Percentiles rank a stretch among this genome's conserved stretches.
These are phyloP conservation scores for Neoascochyta sp. DNA, from an alignment of 2,329 filamentous ascomycete genomes.

Conservation along the genomic window DNA sequence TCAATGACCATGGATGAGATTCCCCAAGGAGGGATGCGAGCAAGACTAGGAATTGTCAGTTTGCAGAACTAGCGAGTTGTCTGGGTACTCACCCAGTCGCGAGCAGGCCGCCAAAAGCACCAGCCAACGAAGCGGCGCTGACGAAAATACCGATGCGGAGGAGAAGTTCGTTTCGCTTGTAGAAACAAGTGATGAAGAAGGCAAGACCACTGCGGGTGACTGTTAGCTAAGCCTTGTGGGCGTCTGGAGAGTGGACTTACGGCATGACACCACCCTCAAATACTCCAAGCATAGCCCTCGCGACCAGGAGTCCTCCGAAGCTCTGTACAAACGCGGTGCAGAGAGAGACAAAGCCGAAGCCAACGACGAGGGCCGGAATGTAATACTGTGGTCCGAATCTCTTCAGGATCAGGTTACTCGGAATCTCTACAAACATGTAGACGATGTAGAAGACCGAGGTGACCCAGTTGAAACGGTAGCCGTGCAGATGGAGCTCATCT, in stretches of 20 bases:
- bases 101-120: conserved; percentile 56
- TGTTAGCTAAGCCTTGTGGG: too few species aligned
- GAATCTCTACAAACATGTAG: conserved; percentile 55
- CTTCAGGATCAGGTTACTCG: conserved; percentile 56
- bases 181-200: conserved; percentile 56
- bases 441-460: conserved; percentile 58
- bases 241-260: conserved; percentile 13
- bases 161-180: conserved; percentile 55
- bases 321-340: conserved; percentile 53
- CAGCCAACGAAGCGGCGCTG: conserved; percentile 53
- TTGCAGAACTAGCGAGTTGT: too few species aligned
- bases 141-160: conserved; percentile 57
- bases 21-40: conserved; percentile 53
- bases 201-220: conserved; percentile 45
- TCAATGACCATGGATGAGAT: conserved; percentile 43
- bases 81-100: conserved; percentile 47
- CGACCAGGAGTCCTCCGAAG: conserved; percentile 47
- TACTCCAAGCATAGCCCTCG: conserved; percentile 51
- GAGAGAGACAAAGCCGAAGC: conserved; percentile 55
- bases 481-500: conserved; percentile 47
- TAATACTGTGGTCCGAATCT: conserved; percentile 51
- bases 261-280: conserved; percentile 59
- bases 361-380: conserved; percentile 53
- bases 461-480: conserved; percentile 56
- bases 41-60: conserved; percentile 18